Evolutionary conservation across 2,329 filamentous ascomycete species (phyloP).

Genomic region (Leptosphaerulina australis): DNA sequence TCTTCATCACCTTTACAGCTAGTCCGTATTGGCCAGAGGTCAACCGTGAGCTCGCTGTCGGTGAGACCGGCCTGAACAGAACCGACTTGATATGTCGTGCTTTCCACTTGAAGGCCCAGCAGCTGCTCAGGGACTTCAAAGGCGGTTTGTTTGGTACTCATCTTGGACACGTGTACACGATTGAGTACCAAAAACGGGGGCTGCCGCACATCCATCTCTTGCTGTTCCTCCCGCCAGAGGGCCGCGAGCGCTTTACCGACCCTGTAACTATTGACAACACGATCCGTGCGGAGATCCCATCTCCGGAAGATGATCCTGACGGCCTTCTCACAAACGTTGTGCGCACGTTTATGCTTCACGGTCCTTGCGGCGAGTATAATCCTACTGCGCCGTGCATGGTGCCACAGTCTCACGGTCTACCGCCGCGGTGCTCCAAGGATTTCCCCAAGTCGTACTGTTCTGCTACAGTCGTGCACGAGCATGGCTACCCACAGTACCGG

Average conservation of each 20-base stretch:
- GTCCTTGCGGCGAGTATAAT: neutral
- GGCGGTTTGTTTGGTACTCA: too few relatives aligned
- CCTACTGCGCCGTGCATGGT: neutral
- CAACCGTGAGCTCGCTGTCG: neutral
- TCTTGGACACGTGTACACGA: too few relatives aligned
- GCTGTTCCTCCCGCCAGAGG: neutral
- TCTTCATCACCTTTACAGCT: neutral
- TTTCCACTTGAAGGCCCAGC: too few relatives aligned
- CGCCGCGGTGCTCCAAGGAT: neutral
- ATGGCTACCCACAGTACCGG: neutral
- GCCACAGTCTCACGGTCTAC: neutral
- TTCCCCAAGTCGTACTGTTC: neutral
- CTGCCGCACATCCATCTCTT: too few relatives aligned
- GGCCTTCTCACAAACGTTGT: neutral
- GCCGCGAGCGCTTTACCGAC: neutral
- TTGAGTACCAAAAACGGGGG: too few relatives aligned
- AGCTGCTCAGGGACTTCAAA: too few relatives aligned
- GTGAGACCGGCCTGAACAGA: neutral
- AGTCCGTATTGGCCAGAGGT: neutral
- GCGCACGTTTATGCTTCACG: neutral
- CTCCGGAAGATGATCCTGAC: neutral
- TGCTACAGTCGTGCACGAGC: neutral
- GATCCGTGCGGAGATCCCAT: neutral
- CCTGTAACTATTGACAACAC: neutral
- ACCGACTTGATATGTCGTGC: too few relatives aligned